Evolutionary conservation across 345 rosid species (phyloP).

Genomic region (Excoecaria cochinchinensis): DNA sequence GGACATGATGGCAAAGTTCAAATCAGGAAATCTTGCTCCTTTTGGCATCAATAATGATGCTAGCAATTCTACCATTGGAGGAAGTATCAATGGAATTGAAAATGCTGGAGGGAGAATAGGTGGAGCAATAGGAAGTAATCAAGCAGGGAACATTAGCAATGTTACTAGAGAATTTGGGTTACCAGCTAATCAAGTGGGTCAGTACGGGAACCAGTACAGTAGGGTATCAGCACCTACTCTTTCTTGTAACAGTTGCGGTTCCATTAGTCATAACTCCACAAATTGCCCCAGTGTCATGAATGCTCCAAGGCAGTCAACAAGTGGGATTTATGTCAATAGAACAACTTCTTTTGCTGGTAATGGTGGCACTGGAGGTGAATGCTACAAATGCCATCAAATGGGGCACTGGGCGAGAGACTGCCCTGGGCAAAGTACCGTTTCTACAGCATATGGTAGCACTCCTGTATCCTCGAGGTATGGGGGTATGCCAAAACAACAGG

Average conservation of each 20-base stretch:
- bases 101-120: slow-evolving; percentile 36
- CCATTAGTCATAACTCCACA: slow-evolving; percentile 55
- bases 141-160: slow-evolving; percentile 19
- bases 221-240: slow-evolving; percentile 26
- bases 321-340: slow-evolving; percentile 33
- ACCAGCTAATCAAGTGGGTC: slow-evolving; percentile 45
- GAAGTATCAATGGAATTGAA: slow-evolving; percentile 26
- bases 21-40: slow-evolving; percentile 37
- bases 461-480: slow-evolving; percentile 42
- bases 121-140: slow-evolving; percentile 25
- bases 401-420: slow-evolving; percentile 77
- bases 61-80: slow-evolving; percentile 27
- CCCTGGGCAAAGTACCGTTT: slow-evolving; percentile 36
- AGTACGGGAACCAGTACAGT: slow-evolving; percentile 44
- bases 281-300: slow-evolving; percentile 72
- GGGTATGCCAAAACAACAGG: slow-evolving; percentile 44
- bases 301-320: slow-evolving; percentile 43
- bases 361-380: slow-evolving; percentile 34
- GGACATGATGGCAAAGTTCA: slow-evolving; percentile 55
- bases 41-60: slow-evolving; percentile 32
- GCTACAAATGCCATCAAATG: slow-evolving; percentile 57
- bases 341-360: slow-evolving; percentile 32
- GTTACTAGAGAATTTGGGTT: slow-evolving; percentile 32
- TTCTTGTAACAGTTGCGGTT: slow-evolving; percentile 60
- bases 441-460: slow-evolving; percentile 47